phyloP scores from a whole-genome alignment of 2,329 filamentous ascomycete genomes.

The Sarocladium oryzae region DNA sequence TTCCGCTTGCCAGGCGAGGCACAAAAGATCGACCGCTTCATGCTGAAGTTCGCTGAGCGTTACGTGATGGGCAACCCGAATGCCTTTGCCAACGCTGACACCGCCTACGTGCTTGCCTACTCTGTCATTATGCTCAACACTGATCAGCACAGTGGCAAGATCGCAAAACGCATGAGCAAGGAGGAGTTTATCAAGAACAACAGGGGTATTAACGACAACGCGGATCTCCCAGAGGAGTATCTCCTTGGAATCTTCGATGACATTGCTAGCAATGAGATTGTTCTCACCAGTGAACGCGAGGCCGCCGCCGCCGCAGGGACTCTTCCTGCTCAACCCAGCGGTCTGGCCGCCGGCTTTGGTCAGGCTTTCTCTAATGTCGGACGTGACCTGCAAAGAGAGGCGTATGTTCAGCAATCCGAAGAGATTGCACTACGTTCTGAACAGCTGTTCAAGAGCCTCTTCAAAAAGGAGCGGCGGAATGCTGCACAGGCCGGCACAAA shows the following conservation, averaged over 20 bases:
- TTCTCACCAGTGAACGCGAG: slow-evolving; percentile 85
- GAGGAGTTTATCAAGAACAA: slow-evolving; percentile 99
- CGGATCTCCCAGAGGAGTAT: slow-evolving; percentile 89
- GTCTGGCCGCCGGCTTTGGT: slow-evolving; percentile 75
- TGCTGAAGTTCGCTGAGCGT: slow-evolving; percentile 96
- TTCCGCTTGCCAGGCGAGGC: slow-evolving; percentile 94
- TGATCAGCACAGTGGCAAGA: slow-evolving; percentile 85
- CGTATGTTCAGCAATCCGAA: slow-evolving; percentile 90
- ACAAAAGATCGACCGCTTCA: slow-evolving; percentile 98
- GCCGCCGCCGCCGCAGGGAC: slow-evolving; percentile 75
- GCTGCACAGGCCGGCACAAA: slow-evolving; percentile 60
- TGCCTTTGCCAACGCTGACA: slow-evolving; percentile 96
- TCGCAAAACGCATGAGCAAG: slow-evolving; percentile 81
- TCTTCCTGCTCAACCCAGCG: slow-evolving; percentile 51
- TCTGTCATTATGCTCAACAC: slow-evolving; percentile 97
- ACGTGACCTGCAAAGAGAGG: slow-evolving; percentile 84
- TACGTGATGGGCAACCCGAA: slow-evolving; percentile 95
- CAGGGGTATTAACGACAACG: slow-evolving; percentile 93
- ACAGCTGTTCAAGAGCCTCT: slow-evolving; percentile 88
- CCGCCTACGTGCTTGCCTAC: slow-evolving; percentile 91
- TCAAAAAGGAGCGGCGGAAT: slow-evolving; percentile 81
- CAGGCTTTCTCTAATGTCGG: slow-evolving; percentile 89
- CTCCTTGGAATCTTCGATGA: slow-evolving; percentile 86
- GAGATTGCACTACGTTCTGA: slow-evolving; percentile 71
- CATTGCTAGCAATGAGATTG: slow-evolving; percentile 86